These are phyloP conservation scores for Canariomyces notabilis DNA, from an alignment of 2,329 filamentous ascomycete species.

Conservation along the genomic window DNA sequence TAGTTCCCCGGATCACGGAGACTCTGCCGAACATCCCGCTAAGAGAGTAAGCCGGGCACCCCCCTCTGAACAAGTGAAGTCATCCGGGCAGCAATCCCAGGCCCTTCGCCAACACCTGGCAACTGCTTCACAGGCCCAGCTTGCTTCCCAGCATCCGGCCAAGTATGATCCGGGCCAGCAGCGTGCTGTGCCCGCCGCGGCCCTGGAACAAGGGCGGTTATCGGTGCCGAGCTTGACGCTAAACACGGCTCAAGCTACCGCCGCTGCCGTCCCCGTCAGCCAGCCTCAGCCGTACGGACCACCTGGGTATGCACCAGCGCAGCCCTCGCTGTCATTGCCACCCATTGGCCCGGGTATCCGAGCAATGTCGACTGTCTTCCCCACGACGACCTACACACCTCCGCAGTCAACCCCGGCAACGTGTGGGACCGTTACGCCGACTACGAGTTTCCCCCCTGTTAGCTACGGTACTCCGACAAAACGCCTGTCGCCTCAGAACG, in stretches of 20 bases:
- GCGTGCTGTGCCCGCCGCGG: constrained; percentile 38
- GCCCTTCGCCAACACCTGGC: constrained; percentile 9
- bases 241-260: constrained; percentile 43
- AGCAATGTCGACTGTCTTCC: constrained; percentile 74
- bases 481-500: constrained; percentile 46
- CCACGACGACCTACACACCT: constrained; percentile 43
- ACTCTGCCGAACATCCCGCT: constrained; percentile 48
- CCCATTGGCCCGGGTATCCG: constrained; percentile 57
- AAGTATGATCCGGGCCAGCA: constrained; percentile 19
- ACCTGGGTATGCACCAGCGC: constrained; percentile 39
- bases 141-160: not conserved
- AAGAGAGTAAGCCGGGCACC: constrained; percentile 35
- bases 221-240: constrained; percentile 68
- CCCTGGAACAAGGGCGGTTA: constrained; percentile 44
- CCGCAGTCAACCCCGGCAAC: constrained; percentile 31
- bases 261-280: constrained; percentile 13
- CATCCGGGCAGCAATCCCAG: constrained; percentile 16
- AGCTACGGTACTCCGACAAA: constrained; percentile 49
- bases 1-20: constrained; percentile 40
- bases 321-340: constrained; percentile 53
- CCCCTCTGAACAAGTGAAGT: constrained; percentile 8
- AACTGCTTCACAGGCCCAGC: not conserved
- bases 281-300: constrained; percentile 31
- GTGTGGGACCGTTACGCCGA: constrained; percentile 32
- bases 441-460: constrained; percentile 30